Evolutionary conservation across 23 red algal genomes (phyloP).

Genomic region (Porphyridium purpureum): DNA sequence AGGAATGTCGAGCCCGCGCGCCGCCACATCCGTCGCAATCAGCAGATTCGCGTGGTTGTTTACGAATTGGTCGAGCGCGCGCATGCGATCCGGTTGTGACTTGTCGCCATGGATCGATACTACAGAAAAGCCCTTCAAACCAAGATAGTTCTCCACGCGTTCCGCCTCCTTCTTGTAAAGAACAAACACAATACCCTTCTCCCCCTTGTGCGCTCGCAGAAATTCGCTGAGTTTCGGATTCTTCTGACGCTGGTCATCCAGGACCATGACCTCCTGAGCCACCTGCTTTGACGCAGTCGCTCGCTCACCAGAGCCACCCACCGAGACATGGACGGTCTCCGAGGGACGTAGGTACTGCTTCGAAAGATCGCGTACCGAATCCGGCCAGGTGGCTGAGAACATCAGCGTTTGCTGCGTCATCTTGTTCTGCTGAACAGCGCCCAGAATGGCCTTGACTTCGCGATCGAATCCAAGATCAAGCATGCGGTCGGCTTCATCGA

Average conservation of each 20-base stretch:
- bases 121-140: conserved; percentile 51
- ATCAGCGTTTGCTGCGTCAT: conserved; percentile 77
- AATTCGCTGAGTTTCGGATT: conserved; percentile 76
- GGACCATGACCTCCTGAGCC: conserved; percentile 45
- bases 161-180: conserved; percentile 88
- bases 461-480: conserved; percentile 99
- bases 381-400: conserved; percentile 94
- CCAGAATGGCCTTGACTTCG: conserved; percentile 84
- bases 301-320: conserved; percentile 80
- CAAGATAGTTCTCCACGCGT: conserved; percentile 65
- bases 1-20: conserved; percentile 91
- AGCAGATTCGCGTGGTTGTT: conserved; percentile 40
- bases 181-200: conserved; percentile 77
- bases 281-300: conserved; percentile 90
- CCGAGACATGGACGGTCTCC: conserved; percentile 85
- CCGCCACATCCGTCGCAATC: conserved; percentile 92
- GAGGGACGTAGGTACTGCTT: conserved; percentile 64
- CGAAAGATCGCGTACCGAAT: conserved; percentile 76
- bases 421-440: conserved; percentile 14
- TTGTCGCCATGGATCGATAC: conserved; percentile 92
- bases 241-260: conserved; percentile 55
- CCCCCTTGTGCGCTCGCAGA: conserved; percentile 63
- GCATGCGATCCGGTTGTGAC: conserved; percentile 71
- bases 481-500: conserved; percentile 99
- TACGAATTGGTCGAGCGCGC: conserved; percentile 77